Evolutionary conservation across 208 protist species (phyloP), one percentile per base, ranked within the genome.

Genomic region (Trypanosoma scelopori): DNA sequence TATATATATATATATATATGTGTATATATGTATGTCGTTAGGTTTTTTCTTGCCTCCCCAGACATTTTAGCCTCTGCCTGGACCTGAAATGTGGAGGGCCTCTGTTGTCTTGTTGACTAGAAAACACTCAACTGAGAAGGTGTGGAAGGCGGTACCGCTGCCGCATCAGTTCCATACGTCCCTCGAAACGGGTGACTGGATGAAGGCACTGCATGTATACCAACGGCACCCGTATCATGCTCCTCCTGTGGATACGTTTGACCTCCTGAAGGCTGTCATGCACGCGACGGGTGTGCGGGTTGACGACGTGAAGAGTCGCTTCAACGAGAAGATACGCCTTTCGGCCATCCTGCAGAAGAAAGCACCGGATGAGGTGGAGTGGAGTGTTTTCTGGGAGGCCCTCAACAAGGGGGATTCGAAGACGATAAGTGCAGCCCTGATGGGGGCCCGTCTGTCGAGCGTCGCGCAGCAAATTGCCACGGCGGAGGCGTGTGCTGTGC

Each of bases 151-250:
- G 30, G 86, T 82, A 5, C 90, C 90, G 57, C 81, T 95, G n/a
- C 90, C 90, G 13, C 48, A 75, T 18, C 45, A 78, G 41, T 95
- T 95, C 42, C 82, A 93, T 65, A 74, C 78, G 4, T 77, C 90
- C 22, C 78, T 93, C 7, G 90, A 95, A 66, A 63, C 76, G 1
- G 87, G 90, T 16, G 84, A 93, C 59, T 95, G 90, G 87, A 72
- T 84, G 60, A 73, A 78, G 30, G 90, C 90, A 20, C 73, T 95
- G 30, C 63, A 88, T 45, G 60, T 86, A 5, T 95, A 95, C 57
- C 84, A 93, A 71, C 82, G 83, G 7, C 90, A 95, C 47, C 85
- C 90, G 18, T 95, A 91, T 65, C 90, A 95, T 66, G 85, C 90
- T 5, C 90, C 90, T 27, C 90, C 90, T 7, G 82, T 84, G 0